Conservation (phyloP, 495 filamentous ascomycete genomes). For the Neurospora cerealis region DNA sequence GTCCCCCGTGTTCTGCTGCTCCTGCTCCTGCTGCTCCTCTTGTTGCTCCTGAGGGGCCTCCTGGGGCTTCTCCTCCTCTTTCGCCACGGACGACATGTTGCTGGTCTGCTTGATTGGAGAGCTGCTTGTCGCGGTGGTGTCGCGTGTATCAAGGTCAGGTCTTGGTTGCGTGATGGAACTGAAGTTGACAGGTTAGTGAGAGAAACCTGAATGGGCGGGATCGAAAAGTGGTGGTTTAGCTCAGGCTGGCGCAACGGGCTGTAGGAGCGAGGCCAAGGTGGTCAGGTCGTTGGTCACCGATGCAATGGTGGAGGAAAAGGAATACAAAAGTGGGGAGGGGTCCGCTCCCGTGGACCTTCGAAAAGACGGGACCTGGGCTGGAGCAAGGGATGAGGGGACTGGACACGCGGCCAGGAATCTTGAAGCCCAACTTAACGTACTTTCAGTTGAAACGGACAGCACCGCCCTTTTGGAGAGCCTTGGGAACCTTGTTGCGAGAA, state of each 20-base stretch:
- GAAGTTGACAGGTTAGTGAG: not conserved
- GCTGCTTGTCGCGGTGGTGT: not conserved
- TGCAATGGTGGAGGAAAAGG: not conserved
- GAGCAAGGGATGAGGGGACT: not conserved
- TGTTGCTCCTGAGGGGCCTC: conserved; percentile 7
- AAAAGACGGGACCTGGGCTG: not conserved
- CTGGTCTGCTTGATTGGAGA: not conserved
- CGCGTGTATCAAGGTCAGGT: not conserved
- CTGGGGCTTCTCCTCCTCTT: conserved; percentile 19
- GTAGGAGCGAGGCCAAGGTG: not conserved
- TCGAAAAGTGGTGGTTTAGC: not conserved
- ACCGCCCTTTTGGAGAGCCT: not conserved
- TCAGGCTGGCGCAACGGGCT: not conserved
- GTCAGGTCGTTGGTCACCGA: not conserved
- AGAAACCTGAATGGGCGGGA: not conserved
- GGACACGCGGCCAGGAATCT: not conserved
- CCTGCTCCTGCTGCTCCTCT: conserved; percentile 2
- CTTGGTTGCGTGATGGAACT: not conserved
- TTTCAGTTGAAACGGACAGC: not conserved
- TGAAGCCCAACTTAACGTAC: not conserved
- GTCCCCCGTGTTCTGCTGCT: conserved; percentile 25
- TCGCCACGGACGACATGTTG: conserved; percentile 16
- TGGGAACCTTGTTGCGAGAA: not conserved
- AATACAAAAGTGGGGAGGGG: not conserved
- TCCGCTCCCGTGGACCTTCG: not conserved